Evolutionary conservation across 805 yeast species (phyloP), one percentile per base, ranked within the genome.

Genomic region (Saccharomyces eubayanus): DNA sequence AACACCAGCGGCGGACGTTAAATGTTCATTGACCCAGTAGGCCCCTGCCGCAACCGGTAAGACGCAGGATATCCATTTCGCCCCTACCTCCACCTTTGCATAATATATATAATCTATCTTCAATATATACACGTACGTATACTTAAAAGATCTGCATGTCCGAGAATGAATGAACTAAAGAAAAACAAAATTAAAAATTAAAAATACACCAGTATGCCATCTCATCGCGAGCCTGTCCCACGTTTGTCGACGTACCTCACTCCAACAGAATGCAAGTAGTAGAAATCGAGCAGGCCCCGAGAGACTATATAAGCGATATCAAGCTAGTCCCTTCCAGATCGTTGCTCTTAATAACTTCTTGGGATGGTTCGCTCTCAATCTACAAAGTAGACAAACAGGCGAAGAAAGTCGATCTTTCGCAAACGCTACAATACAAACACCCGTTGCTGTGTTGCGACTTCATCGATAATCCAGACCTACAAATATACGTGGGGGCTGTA

Each of bases 331-430:
- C 61, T 4, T 62, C 58, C 6, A 57, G 59, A 10, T 56, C 59
- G n/a, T 74, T 74, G 50, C 68, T 84, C 12, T 64, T 80, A 2
- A 79, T 74, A 0, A 72, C 84, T 1, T 72, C 84, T 0, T 84
- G 89, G 88, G 87, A 82, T 58, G 77, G 80, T 2, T 62, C 71
- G 2, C 61, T 82, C 0, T 61, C 73, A 4, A 64, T 81, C 3
- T 82, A 76, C 60, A 75, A 76, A 55, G 64, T 72, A 1, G 64
- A 66, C 27, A 51, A 57, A 3, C 57, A 60, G 10, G 51, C 51
- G 49, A 30, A 11, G 28, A 28, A 55, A 12, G 51, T 55, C 47
- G 62, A 54, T 11, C 50, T 52, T 5, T 29, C 55, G 36, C 24
- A 31, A 28, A 46, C 52, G 16, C 20, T 59, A 29, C 27, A 51